Conservation (phyloP, 192 early-diverging fungal genomes). For the Coemansia sp. region DNA sequence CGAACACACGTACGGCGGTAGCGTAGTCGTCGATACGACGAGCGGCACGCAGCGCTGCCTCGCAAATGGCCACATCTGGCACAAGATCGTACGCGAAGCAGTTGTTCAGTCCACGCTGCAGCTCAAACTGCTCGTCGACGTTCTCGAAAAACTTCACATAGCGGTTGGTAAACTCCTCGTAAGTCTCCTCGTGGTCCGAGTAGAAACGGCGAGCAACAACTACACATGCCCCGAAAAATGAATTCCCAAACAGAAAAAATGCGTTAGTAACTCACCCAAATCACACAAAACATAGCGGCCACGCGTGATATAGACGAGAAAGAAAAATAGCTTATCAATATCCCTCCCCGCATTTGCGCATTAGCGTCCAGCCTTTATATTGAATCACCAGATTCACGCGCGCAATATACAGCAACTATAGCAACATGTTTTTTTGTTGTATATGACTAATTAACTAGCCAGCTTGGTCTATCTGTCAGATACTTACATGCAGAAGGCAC, state of each 20-base stretch:
- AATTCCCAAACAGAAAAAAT: background rate
- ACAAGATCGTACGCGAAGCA: slow-evolving; percentile 95
- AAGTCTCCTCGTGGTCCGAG: slow-evolving; percentile 74
- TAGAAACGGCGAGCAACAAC: slow-evolving; percentile 61
- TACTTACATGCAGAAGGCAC: slow-evolving; percentile 45
- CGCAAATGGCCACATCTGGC: slow-evolving; percentile 84
- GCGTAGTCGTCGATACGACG: slow-evolving; percentile 93
- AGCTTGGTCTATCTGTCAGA: background rate
- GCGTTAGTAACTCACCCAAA: background rate
- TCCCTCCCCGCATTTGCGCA: background rate
- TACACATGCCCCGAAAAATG: slow-evolving; percentile 8
- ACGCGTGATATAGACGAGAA: background rate
- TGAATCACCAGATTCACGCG: slow-evolving; percentile 1
- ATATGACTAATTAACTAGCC: background rate
- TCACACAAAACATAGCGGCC: background rate
- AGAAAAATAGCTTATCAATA: background rate
- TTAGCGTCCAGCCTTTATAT: background rate
- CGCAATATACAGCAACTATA: background rate
- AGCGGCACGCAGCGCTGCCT: slow-evolving; percentile 85
- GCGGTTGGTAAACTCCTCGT: slow-evolving; percentile 75
- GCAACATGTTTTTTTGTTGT: background rate
- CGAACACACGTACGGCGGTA: slow-evolving; percentile 90
- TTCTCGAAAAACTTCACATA: slow-evolving; percentile 82
- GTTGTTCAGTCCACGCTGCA: slow-evolving; percentile 97
- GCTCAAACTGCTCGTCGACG: slow-evolving; percentile 93